These are phyloP conservation scores for Closterium sp. DNA, from an alignment of 139 green algal genomes.

Conservation along the genomic window DNA sequence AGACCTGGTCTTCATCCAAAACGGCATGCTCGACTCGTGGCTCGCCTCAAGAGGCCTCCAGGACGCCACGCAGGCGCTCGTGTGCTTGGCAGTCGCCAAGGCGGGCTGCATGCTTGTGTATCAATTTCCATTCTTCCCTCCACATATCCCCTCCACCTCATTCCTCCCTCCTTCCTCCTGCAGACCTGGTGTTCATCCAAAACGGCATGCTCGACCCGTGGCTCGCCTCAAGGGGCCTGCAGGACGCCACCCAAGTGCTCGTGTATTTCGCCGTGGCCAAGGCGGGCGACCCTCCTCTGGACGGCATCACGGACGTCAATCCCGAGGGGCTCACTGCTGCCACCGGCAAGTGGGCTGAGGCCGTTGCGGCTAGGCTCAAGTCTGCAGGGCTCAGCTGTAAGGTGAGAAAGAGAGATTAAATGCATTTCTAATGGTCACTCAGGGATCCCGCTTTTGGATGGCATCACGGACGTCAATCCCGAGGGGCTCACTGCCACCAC, in stretches of 20 bases:
- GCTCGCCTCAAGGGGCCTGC: constrained; percentile 63
- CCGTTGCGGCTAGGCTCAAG: constrained; percentile 74
- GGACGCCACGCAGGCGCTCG: constrained; percentile 84
- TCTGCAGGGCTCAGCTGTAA: constrained; percentile 84
- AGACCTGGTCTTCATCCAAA: constrained; percentile 98
- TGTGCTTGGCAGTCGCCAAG: constrained; percentile 98
- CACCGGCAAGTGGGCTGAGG: constrained; percentile 78
- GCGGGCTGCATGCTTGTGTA: constrained; percentile 54
- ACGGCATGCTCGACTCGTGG: constrained; percentile 92
- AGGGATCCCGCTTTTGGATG: constrained; percentile 56
- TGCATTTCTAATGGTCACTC: no score
- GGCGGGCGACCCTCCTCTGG: constrained; percentile 79
- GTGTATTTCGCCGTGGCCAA: constrained; percentile 99
- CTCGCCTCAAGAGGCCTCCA: constrained; percentile 64
- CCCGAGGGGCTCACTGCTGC: constrained; percentile 93
- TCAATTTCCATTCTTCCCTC: constrained; percentile 86
- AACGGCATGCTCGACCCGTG: constrained; percentile 96
- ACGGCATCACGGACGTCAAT: constrained; percentile 93
- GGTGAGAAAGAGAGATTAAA: constrained; percentile 53
- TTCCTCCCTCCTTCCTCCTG: neutral
- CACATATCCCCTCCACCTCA: constrained; percentile 62
- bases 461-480: constrained; percentile 93
- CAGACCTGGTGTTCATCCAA: constrained; percentile 97
- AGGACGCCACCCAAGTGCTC: constrained; percentile 83
- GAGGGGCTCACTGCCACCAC: constrained; percentile 89